Evolutionary conservation across 129 eudicot species (phyloP).

Genomic region (Pseudognaphalium luteoalbum): DNA sequence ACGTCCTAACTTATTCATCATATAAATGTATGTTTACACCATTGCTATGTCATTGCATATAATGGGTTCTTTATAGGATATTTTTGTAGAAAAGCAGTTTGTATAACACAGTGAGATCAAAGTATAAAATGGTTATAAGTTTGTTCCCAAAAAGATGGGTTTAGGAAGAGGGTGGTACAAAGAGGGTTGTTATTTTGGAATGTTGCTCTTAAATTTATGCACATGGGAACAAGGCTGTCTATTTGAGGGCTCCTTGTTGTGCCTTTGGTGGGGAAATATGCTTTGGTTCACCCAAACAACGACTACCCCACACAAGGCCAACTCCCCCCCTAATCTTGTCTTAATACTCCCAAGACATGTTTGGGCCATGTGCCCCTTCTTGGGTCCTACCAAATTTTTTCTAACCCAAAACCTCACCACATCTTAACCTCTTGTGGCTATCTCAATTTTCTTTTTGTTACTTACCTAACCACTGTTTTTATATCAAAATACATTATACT

Average conservation of each 20-base stretch:
- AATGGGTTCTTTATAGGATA: too few relatives aligned
- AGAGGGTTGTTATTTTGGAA: conserved; percentile 61
- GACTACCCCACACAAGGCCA: conserved; percentile 52
- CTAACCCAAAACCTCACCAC: conserved; percentile 37
- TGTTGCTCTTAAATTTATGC: conserved; percentile 65
- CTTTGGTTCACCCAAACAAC: conserved; percentile 50
- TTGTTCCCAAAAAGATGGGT: conserved; percentile 55
- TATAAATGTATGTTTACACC: not conserved
- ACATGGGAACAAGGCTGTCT: conserved; percentile 64
- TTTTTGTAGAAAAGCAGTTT: too few relatives aligned
- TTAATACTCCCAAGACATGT: conserved; percentile 59
- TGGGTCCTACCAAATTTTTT: conserved; percentile 55
- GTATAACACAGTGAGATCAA: conserved; percentile 15
- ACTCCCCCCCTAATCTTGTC: conserved; percentile 49
- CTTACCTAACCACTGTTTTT: conserved; percentile 1
- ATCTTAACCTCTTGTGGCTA: not conserved
- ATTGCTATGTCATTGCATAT: not conserved
- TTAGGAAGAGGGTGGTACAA: conserved; percentile 37
- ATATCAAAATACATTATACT: not conserved
- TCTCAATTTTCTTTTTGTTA: conserved; percentile 4
- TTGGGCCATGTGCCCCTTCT: conserved; percentile 67
- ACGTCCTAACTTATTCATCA: not conserved
- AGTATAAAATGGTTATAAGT: conserved; percentile 24
- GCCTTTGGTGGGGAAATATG: conserved; percentile 53
- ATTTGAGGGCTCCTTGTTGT: conserved; percentile 50